Evolutionary conservation across 2,329 filamentous ascomycete genomes (phyloP).

Genomic region (Mycosphaerella sp.): DNA sequence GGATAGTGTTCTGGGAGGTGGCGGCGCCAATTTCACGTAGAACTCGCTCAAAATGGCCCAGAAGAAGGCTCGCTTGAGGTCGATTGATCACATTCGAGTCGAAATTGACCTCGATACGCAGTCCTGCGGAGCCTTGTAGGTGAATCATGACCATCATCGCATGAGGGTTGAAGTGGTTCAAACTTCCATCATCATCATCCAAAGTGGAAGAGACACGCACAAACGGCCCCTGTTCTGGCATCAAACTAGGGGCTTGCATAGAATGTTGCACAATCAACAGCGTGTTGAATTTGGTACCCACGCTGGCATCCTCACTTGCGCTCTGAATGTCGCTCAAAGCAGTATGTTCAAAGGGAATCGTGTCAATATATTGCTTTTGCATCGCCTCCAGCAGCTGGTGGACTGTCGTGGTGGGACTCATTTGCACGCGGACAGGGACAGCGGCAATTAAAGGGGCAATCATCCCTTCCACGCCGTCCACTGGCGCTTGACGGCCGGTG

Average conservation of each 20-base stretch:
- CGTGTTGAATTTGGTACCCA: conserved; percentile 6
- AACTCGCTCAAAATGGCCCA: conserved; percentile 6
- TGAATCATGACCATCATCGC: conserved; percentile 11
- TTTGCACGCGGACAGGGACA: conserved; percentile 5
- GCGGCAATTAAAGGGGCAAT: conserved; percentile 18
- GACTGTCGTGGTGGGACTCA: not conserved
- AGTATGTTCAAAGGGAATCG: conserved; percentile 15
- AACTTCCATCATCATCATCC: not conserved
- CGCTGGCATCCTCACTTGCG: conserved; percentile 1
- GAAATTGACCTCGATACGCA: conserved; percentile 3
- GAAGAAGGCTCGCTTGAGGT: conserved; percentile 1
- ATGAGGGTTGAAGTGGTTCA: conserved; percentile 11
- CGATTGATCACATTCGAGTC: conserved; percentile 4
- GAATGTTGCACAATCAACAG: conserved; percentile 6
- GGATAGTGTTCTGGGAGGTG: not conserved
- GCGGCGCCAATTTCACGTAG: conserved; percentile 8
- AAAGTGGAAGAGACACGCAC: conserved; percentile 1
- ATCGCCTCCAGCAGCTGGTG: conserved; percentile 6
- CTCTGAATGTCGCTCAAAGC: conserved; percentile 7
- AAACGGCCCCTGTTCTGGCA: not conserved
- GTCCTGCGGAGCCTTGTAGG: not conserved
- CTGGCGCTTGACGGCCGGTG: conserved; percentile 24
- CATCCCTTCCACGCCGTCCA: conserved; percentile 2
- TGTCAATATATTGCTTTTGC: conserved; percentile 10
- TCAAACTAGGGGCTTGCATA: no score